These are phyloP conservation scores for Litsea cubeba DNA, from an alignment of 164 flowering plant species.

Conservation along the genomic window DNA sequence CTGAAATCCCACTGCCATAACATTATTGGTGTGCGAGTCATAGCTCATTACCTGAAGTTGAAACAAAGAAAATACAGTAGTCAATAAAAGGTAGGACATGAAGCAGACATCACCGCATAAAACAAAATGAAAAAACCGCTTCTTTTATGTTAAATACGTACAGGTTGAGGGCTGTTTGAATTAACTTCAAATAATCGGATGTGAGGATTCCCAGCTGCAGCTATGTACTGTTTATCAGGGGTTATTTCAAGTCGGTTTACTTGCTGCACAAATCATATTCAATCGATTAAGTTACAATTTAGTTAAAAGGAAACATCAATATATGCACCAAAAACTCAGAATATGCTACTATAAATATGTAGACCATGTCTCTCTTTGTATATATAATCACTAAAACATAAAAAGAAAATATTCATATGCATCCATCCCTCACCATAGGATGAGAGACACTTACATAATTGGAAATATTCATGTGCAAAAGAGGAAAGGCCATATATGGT, in stretches of 20 bases:
- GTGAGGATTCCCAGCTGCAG: constrained; percentile 96
- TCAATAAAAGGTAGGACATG: background rate
- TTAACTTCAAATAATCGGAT: constrained; percentile 92
- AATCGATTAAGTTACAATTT: background rate
- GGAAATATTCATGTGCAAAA: no score
- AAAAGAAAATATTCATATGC: no score
- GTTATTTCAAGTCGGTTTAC: constrained; percentile 93
- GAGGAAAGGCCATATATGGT: no score
- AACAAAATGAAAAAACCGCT: background rate
- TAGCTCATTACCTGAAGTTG: constrained; percentile 70
- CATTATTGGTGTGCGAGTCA: constrained; percentile 95
- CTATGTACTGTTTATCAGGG: constrained; percentile 80
- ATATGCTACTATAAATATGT: no score
- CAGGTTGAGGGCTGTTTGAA: constrained; percentile 83
- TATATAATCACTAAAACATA: no score
- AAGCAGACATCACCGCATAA: background rate
- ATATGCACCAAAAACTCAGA: no score
- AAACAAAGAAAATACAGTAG: background rate
- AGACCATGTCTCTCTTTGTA: no score
- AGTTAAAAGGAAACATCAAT: background rate
- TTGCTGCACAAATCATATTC: constrained; percentile 47
- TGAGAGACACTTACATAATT: no score
- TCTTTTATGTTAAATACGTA: constrained; percentile 20
- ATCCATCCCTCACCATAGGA: no score
- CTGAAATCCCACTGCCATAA: constrained; percentile 97